phyloP scores from a whole-genome alignment of 2,329 filamentous ascomycete species.

The Shiraia sp. region DNA sequence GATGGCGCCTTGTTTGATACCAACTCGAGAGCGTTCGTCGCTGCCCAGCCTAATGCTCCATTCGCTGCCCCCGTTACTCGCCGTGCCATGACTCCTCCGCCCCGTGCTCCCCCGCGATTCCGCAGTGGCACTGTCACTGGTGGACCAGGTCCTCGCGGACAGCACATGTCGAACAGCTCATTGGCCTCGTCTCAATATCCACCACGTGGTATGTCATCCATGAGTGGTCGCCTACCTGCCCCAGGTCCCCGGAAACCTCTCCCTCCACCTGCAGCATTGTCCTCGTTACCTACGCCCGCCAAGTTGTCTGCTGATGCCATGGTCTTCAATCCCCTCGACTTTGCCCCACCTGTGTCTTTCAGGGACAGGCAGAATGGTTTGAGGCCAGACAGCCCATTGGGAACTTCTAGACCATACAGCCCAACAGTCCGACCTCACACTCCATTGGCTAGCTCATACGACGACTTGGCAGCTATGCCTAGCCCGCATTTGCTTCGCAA shows the following conservation, averaged over 20 bases:
- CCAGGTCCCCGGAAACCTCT: slow-evolving; percentile 58
- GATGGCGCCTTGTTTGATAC: slow-evolving; percentile 62
- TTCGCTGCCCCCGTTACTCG: slow-evolving; percentile 84
- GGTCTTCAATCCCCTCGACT: slow-evolving; percentile 76
- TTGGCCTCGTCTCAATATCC: slow-evolving; percentile 51
- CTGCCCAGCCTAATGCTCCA: slow-evolving; percentile 54
- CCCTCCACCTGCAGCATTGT: slow-evolving; percentile 74
- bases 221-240: slow-evolving; percentile 40
- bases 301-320: slow-evolving; percentile 78
- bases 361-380: slow-evolving; percentile 70
- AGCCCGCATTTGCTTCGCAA: slow-evolving; percentile 82
- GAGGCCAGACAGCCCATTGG: slow-evolving; percentile 62
- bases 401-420: slow-evolving; percentile 68
- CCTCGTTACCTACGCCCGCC: slow-evolving; percentile 80
- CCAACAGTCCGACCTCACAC: slow-evolving; percentile 73
- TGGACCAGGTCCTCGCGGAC: slow-evolving; percentile 22
- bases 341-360: slow-evolving; percentile 72
- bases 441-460: slow-evolving; percentile 82
- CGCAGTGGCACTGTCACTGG: slow-evolving; percentile 37
- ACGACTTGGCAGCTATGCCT: slow-evolving; percentile 82
- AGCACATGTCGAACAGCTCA: slow-evolving; percentile 55
- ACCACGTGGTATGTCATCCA: slow-evolving; percentile 47
- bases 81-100: slow-evolving; percentile 94
- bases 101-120: slow-evolving; percentile 65
- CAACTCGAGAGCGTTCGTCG: slow-evolving; percentile 66